phyloP scores from a whole-genome alignment of 2,329 filamentous ascomycete genomes.

The Calonectria leucothoes region DNA sequence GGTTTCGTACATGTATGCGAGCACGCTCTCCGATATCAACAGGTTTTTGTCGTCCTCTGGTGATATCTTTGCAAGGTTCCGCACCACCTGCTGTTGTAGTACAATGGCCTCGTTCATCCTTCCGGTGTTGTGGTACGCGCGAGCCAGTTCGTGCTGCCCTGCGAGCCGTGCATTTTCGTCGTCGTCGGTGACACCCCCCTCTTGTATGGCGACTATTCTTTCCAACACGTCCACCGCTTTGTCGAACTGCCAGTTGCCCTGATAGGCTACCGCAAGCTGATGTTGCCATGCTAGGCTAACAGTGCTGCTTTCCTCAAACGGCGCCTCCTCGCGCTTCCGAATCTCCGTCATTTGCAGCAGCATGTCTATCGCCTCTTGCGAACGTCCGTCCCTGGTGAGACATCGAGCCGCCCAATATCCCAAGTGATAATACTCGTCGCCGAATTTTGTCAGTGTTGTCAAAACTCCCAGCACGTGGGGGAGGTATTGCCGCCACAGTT shows the following conservation, averaged over 20 bases:
- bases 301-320: background rate
- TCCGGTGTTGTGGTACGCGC: background rate
- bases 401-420: background rate
- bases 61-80: too few relatives aligned
- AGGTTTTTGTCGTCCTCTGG: background rate
- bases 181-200: too few relatives aligned
- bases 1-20: background rate
- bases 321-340: background rate
- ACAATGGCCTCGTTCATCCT: slow-evolving; percentile 7
- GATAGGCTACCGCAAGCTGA: slow-evolving; percentile 17
- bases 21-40: background rate
- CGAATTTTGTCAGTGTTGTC: rapidly evolving
- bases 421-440: background rate
- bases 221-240: slow-evolving; percentile 17
- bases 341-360: background rate
- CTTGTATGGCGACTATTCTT: background rate
- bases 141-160: background rate
- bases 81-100: background rate
- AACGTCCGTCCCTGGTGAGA: background rate
- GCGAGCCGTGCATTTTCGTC: background rate
- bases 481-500: slow-evolving; percentile 23
- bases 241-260: background rate
- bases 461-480: slow-evolving; percentile 21
- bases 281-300: slow-evolving; percentile 6
- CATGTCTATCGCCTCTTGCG: background rate